Conservation (phyloP, 192 early-diverging fungal genomes). For the Coemansia sp. region DNA sequence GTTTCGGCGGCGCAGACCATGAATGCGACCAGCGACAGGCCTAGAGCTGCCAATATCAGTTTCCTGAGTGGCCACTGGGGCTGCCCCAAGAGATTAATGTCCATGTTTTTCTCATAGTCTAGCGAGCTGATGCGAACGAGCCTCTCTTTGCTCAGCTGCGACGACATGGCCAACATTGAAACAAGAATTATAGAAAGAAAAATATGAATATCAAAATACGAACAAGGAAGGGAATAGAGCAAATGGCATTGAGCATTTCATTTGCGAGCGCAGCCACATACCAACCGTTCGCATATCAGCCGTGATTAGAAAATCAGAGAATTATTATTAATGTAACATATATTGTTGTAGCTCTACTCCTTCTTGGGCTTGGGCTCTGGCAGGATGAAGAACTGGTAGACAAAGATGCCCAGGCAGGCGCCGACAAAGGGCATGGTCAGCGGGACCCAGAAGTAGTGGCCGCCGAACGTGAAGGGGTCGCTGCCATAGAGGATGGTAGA, state of each 20-base stretch:
- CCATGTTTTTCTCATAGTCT: constrained; percentile 10
- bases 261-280: too few relatives aligned
- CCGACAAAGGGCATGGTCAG: constrained; percentile 71
- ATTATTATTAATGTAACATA: background rate
- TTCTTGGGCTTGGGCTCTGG: constrained; percentile 55
- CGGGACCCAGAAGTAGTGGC: constrained; percentile 77
- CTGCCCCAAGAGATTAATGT: constrained; percentile 46
- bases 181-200: background rate
- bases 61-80: constrained; percentile 37
- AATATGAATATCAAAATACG: background rate
- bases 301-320: background rate
- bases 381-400: constrained; percentile 64
- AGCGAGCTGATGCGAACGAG: background rate
- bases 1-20: constrained; percentile 81
- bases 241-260: too few relatives aligned
- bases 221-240: too few relatives aligned
- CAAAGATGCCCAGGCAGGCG: constrained; percentile 59
- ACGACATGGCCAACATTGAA: background rate
- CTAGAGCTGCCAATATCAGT: constrained; percentile 17
- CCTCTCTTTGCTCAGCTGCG: background rate
- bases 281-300: too few relatives aligned
- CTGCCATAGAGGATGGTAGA: constrained; percentile 66
- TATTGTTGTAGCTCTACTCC: constrained; percentile 13
- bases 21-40: constrained; percentile 66
- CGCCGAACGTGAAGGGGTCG: constrained; percentile 66